These are phyloP conservation scores for Sherardia arvensis DNA, from an alignment of 257 asterid species.

Conservation along the genomic window DNA sequence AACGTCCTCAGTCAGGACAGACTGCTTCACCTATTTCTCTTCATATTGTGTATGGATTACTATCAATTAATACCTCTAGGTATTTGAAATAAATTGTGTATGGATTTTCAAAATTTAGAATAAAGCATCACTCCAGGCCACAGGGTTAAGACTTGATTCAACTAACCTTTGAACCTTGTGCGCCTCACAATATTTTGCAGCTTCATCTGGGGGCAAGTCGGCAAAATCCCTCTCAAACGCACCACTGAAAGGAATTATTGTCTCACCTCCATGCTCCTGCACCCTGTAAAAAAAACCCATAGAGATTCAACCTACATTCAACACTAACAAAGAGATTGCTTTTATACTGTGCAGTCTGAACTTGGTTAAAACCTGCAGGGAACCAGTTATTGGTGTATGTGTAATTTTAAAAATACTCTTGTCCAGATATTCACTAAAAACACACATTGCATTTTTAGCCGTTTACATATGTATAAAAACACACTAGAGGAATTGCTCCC, in stretches of 20 bases:
- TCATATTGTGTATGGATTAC: too few species aligned
- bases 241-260: conserved; percentile 87
- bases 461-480: too few species aligned
- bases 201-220: conserved; percentile 81
- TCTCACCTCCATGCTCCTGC: conserved; percentile 98
- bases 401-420: too few species aligned
- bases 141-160: neutral
- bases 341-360: neutral
- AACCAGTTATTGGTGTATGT: too few species aligned
- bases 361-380: too few species aligned
- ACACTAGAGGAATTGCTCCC: too few species aligned
- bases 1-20: too few species aligned
- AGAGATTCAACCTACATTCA: neutral
- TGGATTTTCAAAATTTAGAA: neutral
- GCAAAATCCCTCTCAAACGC: conserved; percentile 82
- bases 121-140: neutral
- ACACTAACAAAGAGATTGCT: neutral
- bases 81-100: too few species aligned
- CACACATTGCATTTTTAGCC: too few species aligned
- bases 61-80: too few species aligned
- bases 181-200: conserved; percentile 89
- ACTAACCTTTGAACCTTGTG: conserved; percentile 88
- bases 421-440: too few species aligned
- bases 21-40: too few species aligned
- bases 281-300: conserved; percentile 50